phyloP scores from a whole-genome alignment of 768 basidiomycete species.

The Auriscalpium microsporum region DNA sequence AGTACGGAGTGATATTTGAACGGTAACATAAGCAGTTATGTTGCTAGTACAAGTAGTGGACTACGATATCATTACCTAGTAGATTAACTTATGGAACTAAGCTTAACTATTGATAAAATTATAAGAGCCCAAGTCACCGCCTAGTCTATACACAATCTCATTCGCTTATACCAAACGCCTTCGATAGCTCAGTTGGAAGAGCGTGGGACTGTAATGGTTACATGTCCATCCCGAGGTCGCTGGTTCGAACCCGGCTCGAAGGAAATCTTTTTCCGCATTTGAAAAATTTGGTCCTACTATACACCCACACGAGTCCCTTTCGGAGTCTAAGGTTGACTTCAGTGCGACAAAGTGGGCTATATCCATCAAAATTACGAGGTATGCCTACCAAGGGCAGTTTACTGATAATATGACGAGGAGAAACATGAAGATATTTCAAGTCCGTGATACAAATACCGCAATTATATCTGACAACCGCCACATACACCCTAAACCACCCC shows the following conservation, averaged over 20 bases:
- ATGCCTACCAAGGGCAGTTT: not conserved
- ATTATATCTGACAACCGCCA: not conserved
- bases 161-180: not conserved
- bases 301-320: too few species aligned
- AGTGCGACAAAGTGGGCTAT: too few species aligned
- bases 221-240: not conserved
- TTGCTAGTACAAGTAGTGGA: too few species aligned
- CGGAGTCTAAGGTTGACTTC: not conserved
- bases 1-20: too few species aligned
- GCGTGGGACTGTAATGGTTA: slow-evolving; percentile 4
- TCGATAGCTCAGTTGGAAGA: slow-evolving; percentile 7
- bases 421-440: not conserved
- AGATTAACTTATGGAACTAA: too few species aligned
- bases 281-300: too few species aligned
- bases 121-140: too few species aligned
- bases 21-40: too few species aligned
- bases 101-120: too few species aligned
- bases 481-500: not conserved
- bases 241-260: slow-evolving; percentile 6
- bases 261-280: not conserved
- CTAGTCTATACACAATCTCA: too few species aligned
- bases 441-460: not conserved
- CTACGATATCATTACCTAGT: too few species aligned
- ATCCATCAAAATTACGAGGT: not conserved
- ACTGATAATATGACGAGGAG: not conserved